These are phyloP conservation scores for Tolypocladium cylindrosporum DNA, from an alignment of 2,329 filamentous ascomycete genomes.

Conservation along the genomic window DNA sequence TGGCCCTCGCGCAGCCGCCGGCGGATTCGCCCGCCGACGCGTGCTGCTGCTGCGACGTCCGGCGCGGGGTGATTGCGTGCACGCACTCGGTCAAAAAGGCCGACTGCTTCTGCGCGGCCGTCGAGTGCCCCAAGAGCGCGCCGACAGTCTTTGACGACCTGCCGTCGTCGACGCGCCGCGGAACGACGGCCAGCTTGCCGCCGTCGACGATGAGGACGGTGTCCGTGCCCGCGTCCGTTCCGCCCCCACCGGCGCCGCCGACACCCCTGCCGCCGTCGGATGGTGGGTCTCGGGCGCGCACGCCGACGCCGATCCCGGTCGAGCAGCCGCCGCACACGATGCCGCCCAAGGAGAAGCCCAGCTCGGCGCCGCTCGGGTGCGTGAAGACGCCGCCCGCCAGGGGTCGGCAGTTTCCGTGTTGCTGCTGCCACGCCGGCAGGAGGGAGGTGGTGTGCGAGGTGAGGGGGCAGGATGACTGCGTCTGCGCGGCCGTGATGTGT, in stretches of 20 bases:
- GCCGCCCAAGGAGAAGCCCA: not conserved
- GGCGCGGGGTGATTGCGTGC: conserved; percentile 14
- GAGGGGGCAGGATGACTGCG: conserved; percentile 3
- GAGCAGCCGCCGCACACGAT: not conserved
- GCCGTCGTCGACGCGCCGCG: not conserved
- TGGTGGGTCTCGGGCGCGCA: not conserved
- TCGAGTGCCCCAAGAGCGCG: conserved; percentile 13
- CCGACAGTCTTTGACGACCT: conserved; percentile 6
- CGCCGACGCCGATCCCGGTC: not conserved
- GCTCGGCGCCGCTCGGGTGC: not conserved
- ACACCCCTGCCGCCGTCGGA: not conserved
- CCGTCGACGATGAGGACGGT: not conserved
- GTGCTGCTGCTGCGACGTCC: conserved; percentile 25
- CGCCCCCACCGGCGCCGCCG: not conserved
- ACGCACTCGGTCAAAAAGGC: conserved; percentile 3
- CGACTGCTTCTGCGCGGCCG: conserved; percentile 17
- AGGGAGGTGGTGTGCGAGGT: conserved; percentile 7
- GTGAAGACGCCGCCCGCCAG: not conserved
- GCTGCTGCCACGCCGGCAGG: conserved; percentile 12
- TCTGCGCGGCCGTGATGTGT: conserved; percentile 11
- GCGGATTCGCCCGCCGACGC: conserved; percentile 3
- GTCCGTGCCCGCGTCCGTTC: not conserved
- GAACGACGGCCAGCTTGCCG: not conserved
- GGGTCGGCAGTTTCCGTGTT: conserved; percentile 5
- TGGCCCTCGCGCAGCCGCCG: conserved; percentile 1